phyloP scores from a whole-genome alignment of 1,284 basidiomycete genomes.

The Ceratobasidium theobromae region DNA sequence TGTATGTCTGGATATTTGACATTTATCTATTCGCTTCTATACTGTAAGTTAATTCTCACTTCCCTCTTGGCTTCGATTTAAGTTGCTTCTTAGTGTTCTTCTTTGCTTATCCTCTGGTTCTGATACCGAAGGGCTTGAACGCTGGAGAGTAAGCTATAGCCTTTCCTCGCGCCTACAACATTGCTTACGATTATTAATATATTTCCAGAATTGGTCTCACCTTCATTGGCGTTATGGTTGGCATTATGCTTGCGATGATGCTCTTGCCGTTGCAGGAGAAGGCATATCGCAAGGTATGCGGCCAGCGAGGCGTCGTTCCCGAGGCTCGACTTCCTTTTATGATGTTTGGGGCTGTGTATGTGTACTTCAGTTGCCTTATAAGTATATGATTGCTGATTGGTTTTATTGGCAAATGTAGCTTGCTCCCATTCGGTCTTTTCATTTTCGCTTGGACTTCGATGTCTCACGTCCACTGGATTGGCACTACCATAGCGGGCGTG shows the following conservation, averaged over 20 bases:
- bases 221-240: constrained; percentile 44
- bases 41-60: constrained; percentile 30
- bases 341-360: constrained; percentile 26
- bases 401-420: not conserved
- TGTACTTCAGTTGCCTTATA: constrained; percentile 42
- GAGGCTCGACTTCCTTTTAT: constrained; percentile 37
- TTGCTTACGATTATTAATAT: constrained; percentile 41
- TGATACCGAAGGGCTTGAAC: constrained; percentile 30
- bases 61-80: not conserved
- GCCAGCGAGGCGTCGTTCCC: constrained; percentile 35
- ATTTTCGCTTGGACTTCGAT: constrained; percentile 38
- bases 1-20: constrained; percentile 50
- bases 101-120: constrained; percentile 45
- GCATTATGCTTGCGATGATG: constrained; percentile 40
- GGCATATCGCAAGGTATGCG: constrained; percentile 39
- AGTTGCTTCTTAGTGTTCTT: constrained; percentile 38
- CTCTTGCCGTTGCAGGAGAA: constrained; percentile 42
- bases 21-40: constrained; percentile 48
- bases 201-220: constrained; percentile 44
- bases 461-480: constrained; percentile 26
- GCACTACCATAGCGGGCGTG: constrained; percentile 19
- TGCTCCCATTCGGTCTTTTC: constrained; percentile 40
- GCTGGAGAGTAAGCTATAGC: constrained; percentile 8
- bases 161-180: not conserved
- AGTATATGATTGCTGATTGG: constrained; percentile 18